A percentile compares a stretch with the other conserved stretches of the same genome.
phyloP scores from a whole-genome alignment of 192 early-diverging fungal genomes.

The Coemansia sp. region DNA sequence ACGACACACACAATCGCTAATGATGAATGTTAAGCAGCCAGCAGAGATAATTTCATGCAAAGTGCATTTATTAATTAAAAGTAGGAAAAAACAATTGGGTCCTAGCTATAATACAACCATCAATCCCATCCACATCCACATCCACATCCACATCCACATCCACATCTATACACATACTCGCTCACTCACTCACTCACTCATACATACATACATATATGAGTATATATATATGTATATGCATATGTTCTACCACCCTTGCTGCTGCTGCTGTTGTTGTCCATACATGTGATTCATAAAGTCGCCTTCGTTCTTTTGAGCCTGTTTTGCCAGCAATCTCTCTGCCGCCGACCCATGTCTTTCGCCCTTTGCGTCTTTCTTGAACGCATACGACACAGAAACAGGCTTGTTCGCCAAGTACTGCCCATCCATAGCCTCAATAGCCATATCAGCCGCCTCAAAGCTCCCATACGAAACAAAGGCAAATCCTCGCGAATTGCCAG shows the following conservation, averaged over 20 bases:
- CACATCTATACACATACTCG: no score
- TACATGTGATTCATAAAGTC: not conserved
- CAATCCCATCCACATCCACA: no score
- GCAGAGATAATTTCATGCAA: no score
- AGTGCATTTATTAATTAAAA: no score
- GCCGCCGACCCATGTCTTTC: constrained; percentile 92
- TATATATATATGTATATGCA: no score
- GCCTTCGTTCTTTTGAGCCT: constrained; percentile 75
- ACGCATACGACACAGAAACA: constrained; percentile 86
- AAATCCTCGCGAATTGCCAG: constrained; percentile 86
- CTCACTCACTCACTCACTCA: no score
- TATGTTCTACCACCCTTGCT: constrained; percentile 5
- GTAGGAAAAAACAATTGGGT: no score
- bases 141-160: no score
- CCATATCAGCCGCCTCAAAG: constrained; percentile 95
- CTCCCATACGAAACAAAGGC: constrained; percentile 90
- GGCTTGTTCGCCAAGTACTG: constrained; percentile 94
- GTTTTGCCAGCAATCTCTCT: constrained; percentile 87
- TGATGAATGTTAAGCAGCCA: no score
- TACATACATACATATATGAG: not conserved
- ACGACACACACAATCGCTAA: no score
- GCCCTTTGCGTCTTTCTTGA: constrained; percentile 98
- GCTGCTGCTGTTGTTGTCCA: not conserved
- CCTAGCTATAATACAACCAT: no score
- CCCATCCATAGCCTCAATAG: constrained; percentile 97